Evolutionary conservation across 2,329 filamentous ascomycete species (phyloP), one percentile per base, ranked within the genome.

Genomic region (Pseudogymnoascus pannorum): DNA sequence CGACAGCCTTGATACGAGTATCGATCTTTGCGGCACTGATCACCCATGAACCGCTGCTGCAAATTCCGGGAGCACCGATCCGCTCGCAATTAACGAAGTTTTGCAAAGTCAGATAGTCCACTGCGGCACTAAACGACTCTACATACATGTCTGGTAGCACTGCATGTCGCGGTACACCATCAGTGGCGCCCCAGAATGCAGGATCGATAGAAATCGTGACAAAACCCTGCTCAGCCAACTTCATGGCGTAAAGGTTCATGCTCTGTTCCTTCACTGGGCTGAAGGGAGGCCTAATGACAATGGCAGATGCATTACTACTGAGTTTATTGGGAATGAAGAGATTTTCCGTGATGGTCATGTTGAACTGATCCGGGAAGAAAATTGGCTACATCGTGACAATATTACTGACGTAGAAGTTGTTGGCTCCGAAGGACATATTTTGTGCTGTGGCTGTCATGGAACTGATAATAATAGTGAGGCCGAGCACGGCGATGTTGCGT

Each of bases 1-100:
- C 67, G 58, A 68, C 61, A 18, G 67, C 67, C 54, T 67, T 60
- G 18, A 72, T 59, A 5, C 69, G 71, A 0, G 66, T 60, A 63
- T 71, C 64, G 14, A 74, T 69, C 62, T 74, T 74, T 2, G 73
- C 73, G 0, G 74, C 73, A 61, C 71, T 72, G 63, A 75, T 70
- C 7, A 72, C 59, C 40, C 68, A 73, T 4, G 64, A 67, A 24
- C 70, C 71, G 38, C 71, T 72, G 33, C 68, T 71, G 38, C 71
- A 72, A 58, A 72, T 71, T 11, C 71, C 71, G 12, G 72, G 54
- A 18, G 42, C 71, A 22, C 70, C 70, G 48, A 72, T 72, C 5
- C 68, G 68, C 64, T 69, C 66, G 29, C 67, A 67, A 48, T 72
- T 65, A 38, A 72, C 64, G 36, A 66, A 69, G 18, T 60, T 42